Conservation (phyloP, 371 early-diverging fungal genomes). For the Mucor mucedo region DNA sequence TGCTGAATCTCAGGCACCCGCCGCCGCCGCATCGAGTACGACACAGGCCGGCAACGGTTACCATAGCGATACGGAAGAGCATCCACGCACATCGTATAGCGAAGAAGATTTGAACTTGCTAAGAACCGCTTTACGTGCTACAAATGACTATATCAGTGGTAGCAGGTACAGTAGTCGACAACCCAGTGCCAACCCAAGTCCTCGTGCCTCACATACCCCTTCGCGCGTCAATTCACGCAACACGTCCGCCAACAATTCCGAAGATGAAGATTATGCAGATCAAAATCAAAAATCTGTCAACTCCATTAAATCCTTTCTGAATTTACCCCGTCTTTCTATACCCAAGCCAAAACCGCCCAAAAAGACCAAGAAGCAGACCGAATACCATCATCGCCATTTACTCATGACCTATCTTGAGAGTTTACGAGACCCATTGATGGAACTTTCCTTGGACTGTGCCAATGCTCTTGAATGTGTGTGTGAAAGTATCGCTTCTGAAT, state of each 20-base stretch:
- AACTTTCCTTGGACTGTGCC: conserved; percentile 53
- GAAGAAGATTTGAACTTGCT: conserved; percentile 38
- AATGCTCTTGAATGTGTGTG: conserved; percentile 54
- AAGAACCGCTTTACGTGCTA: conserved; percentile 35
- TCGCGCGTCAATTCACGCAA: conserved; percentile 22
- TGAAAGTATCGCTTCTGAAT: conserved; percentile 46
- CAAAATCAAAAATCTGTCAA: conserved; percentile 45
- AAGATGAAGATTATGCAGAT: conserved; percentile 33
- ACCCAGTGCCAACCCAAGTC: conserved; percentile 8
- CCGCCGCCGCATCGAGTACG: no score
- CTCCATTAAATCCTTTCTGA: conserved; percentile 42
- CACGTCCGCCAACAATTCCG: conserved; percentile 20
- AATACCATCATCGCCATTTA: conserved; percentile 56
- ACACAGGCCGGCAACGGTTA: conserved; percentile 6
- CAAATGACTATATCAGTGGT: conserved; percentile 27
- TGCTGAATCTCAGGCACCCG: neutral
- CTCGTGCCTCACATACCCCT: conserved; percentile 5
- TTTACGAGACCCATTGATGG: conserved; percentile 59
- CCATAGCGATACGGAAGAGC: neutral
- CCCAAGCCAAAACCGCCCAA: conserved; percentile 36
- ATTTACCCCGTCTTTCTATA: conserved; percentile 26
- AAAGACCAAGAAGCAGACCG: conserved; percentile 55
- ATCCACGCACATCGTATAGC: conserved; percentile 24
- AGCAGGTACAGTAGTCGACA: conserved; percentile 11
- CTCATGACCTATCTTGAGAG: conserved; percentile 62